Evolutionary conservation across 1,139 yeast genomes (phyloP), one percentile per base, ranked within the genome.

Genomic region (Hyphopichia pseudoburtonii): DNA sequence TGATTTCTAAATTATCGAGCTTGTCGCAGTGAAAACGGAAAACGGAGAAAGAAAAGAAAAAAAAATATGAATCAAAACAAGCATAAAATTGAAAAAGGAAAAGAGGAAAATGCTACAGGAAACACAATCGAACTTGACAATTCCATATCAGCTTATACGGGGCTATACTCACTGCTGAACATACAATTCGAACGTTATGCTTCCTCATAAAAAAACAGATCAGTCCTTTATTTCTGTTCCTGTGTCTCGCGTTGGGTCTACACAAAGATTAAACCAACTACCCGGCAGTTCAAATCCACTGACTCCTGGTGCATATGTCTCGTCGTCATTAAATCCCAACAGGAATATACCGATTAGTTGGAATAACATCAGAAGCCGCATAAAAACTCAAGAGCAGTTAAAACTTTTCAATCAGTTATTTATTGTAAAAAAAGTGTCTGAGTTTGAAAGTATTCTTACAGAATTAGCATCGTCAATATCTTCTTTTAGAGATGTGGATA

Each of bases 271-370:
- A 28, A 61, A 52, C 36, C 67, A 61, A 33, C 38, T 58, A n/a
- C 22, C 9, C 10, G 27, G 15, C 8, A 6, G 32, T 1, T 34
- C 36, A 3, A 34, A 34, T 17, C 36, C 36, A 3, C 21, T 24
- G 23, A 34, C 36, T 1, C 36, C 36, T 2, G 21, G 25, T 4
- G 14, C 59, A 17, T 64, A 63, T 40, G 59, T 63, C 9, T 52
- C 67, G 9, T 66, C 73, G 4, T 65, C 74, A 15, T 54, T 70
- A 26, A 70, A 70, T 42, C 76, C 75, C 5, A 55, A 52, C 24
- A 54, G 59, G 42, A 61, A 61, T 40, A 44, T 49, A 12, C 63
- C 63, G 21, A 51, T 56, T 28, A 49, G 56, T 15, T 41, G 59
- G 17, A 45, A 52, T 25, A 43, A 47, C 36, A 36, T 38, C 43